Percentiles rank a stretch among this genome's conserved stretches.
phyloP scores from a whole-genome alignment of 129 eudicot species.

The Chrysanthemum lavandulifolium region DNA sequence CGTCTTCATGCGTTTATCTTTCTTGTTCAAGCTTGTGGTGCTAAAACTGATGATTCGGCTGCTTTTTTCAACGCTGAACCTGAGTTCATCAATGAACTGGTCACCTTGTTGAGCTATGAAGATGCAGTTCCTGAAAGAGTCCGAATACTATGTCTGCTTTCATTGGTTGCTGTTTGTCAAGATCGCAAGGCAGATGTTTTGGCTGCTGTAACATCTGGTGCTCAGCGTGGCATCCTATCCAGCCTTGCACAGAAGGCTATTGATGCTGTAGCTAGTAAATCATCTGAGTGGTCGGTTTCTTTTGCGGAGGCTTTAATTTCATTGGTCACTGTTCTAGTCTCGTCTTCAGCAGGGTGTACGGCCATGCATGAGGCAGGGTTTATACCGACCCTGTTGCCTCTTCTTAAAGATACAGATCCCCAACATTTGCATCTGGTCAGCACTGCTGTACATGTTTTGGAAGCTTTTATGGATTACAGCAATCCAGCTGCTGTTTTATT shows the following conservation, averaged over 20 bases:
- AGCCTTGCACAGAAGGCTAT: constrained; percentile 80
- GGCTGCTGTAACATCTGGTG: constrained; percentile 67
- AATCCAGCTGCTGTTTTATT: constrained; percentile 78
- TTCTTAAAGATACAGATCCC: constrained; percentile 67
- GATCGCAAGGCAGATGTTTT: constrained; percentile 59
- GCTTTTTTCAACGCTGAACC: constrained; percentile 64
- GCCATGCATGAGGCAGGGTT: constrained; percentile 76
- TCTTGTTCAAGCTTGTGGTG: constrained; percentile 63
- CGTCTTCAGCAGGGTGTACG: constrained; percentile 61
- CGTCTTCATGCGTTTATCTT: constrained; percentile 64
- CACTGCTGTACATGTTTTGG: constrained; percentile 63
- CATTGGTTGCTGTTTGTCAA: constrained; percentile 64
- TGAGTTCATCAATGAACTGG: constrained; percentile 71
- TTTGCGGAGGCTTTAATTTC: constrained; percentile 66
- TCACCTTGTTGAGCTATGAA: constrained; percentile 59
- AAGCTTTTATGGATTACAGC: constrained; percentile 75
- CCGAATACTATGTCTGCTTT: constrained; percentile 50
- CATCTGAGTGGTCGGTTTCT: constrained; percentile 55
- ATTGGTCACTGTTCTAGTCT: constrained; percentile 56
- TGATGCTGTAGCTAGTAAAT: constrained; percentile 47
- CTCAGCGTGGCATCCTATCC: constrained; percentile 62
- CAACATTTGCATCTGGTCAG: constrained; percentile 74
- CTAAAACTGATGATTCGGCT: constrained; percentile 42
- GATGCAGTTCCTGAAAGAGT: constrained; percentile 62
- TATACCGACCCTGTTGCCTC: constrained; percentile 73